Evolutionary conservation across 257 asterid species (phyloP).

Genomic region (Catharanthus roseus): DNA sequence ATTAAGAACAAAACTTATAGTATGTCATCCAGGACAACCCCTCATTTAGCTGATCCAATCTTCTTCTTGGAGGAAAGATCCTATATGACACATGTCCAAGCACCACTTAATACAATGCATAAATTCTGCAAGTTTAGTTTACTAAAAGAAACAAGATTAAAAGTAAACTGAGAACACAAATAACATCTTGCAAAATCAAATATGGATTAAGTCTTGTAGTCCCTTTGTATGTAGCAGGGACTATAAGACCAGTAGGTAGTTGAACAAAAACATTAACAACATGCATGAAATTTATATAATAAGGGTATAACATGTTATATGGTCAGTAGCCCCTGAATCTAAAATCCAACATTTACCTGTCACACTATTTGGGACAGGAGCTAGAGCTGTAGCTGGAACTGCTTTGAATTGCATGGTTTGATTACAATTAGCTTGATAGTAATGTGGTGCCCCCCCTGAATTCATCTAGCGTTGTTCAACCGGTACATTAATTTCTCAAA

Average conservation of each 20-base stretch:
- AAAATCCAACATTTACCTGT: too few species aligned
- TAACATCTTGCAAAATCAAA: neutral
- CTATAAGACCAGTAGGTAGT: neutral
- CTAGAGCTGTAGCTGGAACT: too few species aligned
- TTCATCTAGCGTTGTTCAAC: too few species aligned
- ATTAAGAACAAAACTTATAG: too few species aligned
- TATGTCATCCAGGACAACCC: neutral
- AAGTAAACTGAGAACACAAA: neutral
- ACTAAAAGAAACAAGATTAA: neutral
- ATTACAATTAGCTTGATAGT: too few species aligned
- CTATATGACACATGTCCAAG: neutral
- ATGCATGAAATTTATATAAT: neutral
- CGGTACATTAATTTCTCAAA: too few species aligned
- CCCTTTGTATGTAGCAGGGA: neutral
- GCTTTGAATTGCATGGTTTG: too few species aligned
- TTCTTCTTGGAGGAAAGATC: neutral
- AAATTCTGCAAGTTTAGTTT: neutral
- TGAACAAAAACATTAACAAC: neutral
- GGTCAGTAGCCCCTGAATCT: neutral
- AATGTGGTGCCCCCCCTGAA: too few species aligned
- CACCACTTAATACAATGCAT: neutral
- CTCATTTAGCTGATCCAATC: too few species aligned
- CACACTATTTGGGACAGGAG: too few species aligned
- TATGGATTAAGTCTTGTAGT: neutral
- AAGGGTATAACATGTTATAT: neutral